A percentile compares a stretch with the other conserved stretches of the same genome.
Conservation (phyloP, 179 eudicot genomes). For the Beta macrorhiza region DNA sequence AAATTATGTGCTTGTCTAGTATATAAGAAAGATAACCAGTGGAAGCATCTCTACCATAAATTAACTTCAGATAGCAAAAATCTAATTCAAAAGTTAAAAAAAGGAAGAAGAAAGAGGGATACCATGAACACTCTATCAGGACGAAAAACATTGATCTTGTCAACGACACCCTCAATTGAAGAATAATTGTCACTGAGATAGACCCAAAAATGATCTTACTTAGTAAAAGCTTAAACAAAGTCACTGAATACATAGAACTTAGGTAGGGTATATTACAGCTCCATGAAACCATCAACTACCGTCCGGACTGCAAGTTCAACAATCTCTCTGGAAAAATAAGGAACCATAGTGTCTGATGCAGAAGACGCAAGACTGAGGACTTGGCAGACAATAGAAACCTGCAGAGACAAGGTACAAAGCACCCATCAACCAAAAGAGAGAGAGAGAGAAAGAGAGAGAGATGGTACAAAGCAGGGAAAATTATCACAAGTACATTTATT, state of each 20-base stretch:
- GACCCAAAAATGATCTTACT: constrained; percentile 11
- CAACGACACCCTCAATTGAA: constrained; percentile 53
- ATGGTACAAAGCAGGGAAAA: not conserved
- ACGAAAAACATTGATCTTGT: constrained; percentile 84
- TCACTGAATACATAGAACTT: constrained; percentile 9
- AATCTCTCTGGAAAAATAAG: constrained; percentile 60
- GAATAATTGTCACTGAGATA: constrained; percentile 57
- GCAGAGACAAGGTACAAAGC: constrained; percentile 25
- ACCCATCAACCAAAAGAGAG: too few relatives aligned
- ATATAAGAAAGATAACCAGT: not conserved
- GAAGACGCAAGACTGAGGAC: constrained; percentile 73
- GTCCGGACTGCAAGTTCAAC: constrained; percentile 67
- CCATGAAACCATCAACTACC: constrained; percentile 93
- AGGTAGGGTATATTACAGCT: constrained; percentile 46
- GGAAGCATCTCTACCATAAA: not conserved
- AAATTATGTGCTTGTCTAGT: not conserved
- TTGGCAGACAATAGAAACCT: constrained; percentile 87
- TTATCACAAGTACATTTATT: not conserved
- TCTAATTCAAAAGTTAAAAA: not conserved
- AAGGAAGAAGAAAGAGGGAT: constrained; percentile 11
- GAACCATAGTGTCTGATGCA: constrained; percentile 59
- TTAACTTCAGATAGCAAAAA: not conserved
- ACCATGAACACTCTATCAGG: constrained; percentile 98
- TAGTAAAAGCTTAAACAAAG: constrained; percentile 7
- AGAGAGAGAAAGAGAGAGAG: too few relatives aligned